phyloP scores from a whole-genome alignment of 2,329 filamentous ascomycete genomes.

The Pseudonectria buxi region DNA sequence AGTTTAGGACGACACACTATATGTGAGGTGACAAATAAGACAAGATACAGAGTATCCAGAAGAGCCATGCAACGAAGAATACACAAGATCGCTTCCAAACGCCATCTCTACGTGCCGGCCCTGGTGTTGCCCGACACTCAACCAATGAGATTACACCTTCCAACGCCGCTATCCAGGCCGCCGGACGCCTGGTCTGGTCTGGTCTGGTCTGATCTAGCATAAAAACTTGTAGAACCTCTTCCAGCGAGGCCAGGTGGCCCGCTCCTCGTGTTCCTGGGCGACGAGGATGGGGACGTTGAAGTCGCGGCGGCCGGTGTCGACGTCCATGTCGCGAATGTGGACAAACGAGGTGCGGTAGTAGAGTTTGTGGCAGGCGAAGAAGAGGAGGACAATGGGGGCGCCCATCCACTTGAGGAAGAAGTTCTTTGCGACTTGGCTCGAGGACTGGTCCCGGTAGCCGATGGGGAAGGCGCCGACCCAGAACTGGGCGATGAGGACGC shows the following conservation, averaged over 20 bases:
- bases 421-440: slow-evolving; percentile 44
- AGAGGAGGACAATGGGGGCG: slow-evolving; percentile 58
- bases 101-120: too few relatives aligned
- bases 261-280: slow-evolving; percentile 72
- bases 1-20: too few relatives aligned
- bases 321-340: slow-evolving; percentile 68
- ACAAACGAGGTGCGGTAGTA: slow-evolving; percentile 64
- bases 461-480: slow-evolving; percentile 80
- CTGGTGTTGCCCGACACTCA: too few relatives aligned
- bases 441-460: slow-evolving; percentile 40
- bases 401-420: slow-evolving; percentile 73
- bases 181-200: too few relatives aligned
- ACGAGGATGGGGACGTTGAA: slow-evolving; percentile 74
- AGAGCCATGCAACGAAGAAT: too few relatives aligned
- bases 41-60: too few relatives aligned
- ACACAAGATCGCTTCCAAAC: too few relatives aligned
- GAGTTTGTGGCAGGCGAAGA: slow-evolving; percentile 71
- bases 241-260: slow-evolving; percentile 64
- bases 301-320: slow-evolving; percentile 78
- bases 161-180: too few relatives aligned
- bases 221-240: slow-evolving; percentile 69
- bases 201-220: slow-evolving; percentile 47
- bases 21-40: too few relatives aligned
- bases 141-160: too few relatives aligned
- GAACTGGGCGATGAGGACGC: slow-evolving; percentile 78